Evolutionary conservation across 306 rosid species (phyloP), one percentile per base, ranked within the genome.

Genomic region (Trifolium fragiferum): DNA sequence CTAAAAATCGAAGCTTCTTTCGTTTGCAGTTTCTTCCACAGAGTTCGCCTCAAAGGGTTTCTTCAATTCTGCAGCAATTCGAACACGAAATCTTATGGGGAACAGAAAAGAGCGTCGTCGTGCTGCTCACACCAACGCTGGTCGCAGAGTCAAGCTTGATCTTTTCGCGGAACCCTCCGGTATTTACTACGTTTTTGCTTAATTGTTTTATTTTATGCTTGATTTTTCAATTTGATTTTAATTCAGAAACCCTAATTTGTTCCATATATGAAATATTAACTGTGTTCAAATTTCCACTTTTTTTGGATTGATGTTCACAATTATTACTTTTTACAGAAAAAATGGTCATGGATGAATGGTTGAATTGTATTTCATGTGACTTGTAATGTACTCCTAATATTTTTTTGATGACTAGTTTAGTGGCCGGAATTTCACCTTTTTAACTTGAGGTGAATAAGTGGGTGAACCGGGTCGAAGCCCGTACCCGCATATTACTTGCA

Each of bases 151-250:
- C 86, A 95, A 95, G 83, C 98, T 95, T 67, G 99, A 95, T 82
- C 98, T 95, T 67, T 95, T 86, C 53, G 93, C 89, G 79, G 99
- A 95, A 90, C 99, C 99, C 93, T 87, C 98, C 78, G 99, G 99
- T 94, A 53, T 51, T 30, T 18, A 18, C 33, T 20, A 7, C 5
- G 19, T 20, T 41, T 6, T 21, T 57, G 12, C 10, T n/a, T 0
- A 50, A 25, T 35, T 37, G 1, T 44, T 37, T 57, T 7, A 7
- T 9, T 43, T 16, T 8, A 1, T 3, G 14, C 37, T 61, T 73
- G 9, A 0, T 41, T 60, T 60, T 57, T 30, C 6, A 6, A 27
- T 14, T 44, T 43, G 21, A 32, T 57, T 63, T 8, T 35, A 46
- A 47, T 55, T 43, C 54, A 16, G 33, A 20, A 76, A 65, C 30